Base-by-base conservation (phyloP, 176 grass and related monocot genomes). In the Bothriochloa decipiens region DNA sequence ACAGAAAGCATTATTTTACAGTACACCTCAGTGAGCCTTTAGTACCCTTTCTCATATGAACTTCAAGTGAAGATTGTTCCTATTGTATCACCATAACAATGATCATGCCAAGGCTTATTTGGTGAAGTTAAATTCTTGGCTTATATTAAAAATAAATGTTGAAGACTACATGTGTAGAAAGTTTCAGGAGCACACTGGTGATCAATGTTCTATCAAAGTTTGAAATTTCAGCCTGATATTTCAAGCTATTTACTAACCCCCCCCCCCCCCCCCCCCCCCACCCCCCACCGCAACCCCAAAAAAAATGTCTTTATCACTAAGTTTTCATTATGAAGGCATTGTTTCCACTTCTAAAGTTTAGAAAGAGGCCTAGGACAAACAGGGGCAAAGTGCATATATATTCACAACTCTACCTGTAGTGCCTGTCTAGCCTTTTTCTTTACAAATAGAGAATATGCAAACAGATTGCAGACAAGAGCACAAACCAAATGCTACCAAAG, bases 321-420 rank as follows among this genome's bases (percentile, higher is more conserved):
- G n/a, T 52, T 78, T 11, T 27, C 72, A 43, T 65, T 50, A 76
- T 16, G 20, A 81, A 45, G 50, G 66, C 27, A 46, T 46, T 26
- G 35, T 70, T 81, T 76, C 33, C 17, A 81, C 9, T 90, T 90
- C 37, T 49, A 49, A 70, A 73, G 58, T 5, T 61, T 74, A 49
- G 16, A 83, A 67, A n/a, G 27, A 86, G 60, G 81, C 20, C 8
- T 74, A 20, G 12, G 32, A 6, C 3, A 57, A 73, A 46, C 35
- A 66, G 26, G 18, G 26, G 35, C 5, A 79, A 60, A 83, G 50
- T 45, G 8, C 20, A 8, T 83, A 63, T 83, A 63, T 64, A 60
- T 65, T 64, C 16, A n/a, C 37, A 68, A 10, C 46, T 35, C 50
- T 12, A 86, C 66, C 28, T 76, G 18, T 14, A 50, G 26, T 70